Evolutionary conservation across 352 stramenopile genomes (phyloP).

Genomic region (Globisporangium ultimum): DNA sequence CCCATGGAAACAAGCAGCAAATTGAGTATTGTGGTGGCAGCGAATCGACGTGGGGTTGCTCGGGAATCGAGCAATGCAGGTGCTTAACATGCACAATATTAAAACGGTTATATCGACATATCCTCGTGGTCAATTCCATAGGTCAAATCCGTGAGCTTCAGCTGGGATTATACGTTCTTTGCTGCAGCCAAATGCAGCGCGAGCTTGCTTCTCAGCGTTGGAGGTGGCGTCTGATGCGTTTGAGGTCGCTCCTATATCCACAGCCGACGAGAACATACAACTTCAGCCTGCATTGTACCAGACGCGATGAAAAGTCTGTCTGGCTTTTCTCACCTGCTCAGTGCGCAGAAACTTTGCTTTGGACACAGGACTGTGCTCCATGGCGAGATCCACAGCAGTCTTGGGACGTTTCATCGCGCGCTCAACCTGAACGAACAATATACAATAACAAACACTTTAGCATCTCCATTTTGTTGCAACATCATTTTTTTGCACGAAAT

Average conservation of each 20-base stretch:
- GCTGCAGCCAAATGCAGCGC: slow-evolving; percentile 34
- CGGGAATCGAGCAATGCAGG: too few species aligned
- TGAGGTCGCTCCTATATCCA: slow-evolving; percentile 17
- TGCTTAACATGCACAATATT: too few species aligned
- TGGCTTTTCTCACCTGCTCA: slow-evolving; percentile 24
- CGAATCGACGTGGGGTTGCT: too few species aligned
- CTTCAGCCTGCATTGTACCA: too few species aligned
- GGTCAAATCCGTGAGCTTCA: too few species aligned
- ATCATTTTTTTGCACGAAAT: not conserved
- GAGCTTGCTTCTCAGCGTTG: slow-evolving; percentile 41
- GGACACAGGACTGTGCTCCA: slow-evolving; percentile 62
- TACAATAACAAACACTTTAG: not conserved
- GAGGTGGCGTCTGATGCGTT: slow-evolving; percentile 10
- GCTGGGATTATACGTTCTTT: slow-evolving; percentile 29
- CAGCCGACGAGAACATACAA: not conserved
- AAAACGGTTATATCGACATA: too few species aligned
- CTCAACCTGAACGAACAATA: slow-evolving; percentile 39
- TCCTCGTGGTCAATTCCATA: too few species aligned
- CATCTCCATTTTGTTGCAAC: not conserved
- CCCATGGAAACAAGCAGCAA: too few species aligned
- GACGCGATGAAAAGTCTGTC: too few species aligned
- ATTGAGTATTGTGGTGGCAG: too few species aligned
- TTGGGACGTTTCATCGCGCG: slow-evolving; percentile 75
- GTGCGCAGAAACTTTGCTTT: slow-evolving; percentile 44
- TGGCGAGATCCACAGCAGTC: slow-evolving; percentile 62